Base-by-base conservation (phyloP, 2,329 filamentous ascomycete species). In the Colletotrichum sp. region DNA sequence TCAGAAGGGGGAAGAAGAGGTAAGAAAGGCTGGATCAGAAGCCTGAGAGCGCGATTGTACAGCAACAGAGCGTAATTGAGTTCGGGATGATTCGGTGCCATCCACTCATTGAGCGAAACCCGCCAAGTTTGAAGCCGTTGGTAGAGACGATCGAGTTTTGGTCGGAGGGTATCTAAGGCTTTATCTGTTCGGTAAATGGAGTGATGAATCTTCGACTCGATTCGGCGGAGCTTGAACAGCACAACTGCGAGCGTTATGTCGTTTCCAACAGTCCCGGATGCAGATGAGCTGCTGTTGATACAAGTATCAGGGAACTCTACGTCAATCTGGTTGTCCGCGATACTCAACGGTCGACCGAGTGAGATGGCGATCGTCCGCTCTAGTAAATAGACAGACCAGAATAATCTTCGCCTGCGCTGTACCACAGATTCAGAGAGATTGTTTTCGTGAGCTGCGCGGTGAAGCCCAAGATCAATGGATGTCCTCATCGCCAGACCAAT, bases 21-120 rank as follows among this genome's bases (percentile, higher is more conserved):
- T 2, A 90, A 80, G 71, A 90, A 90, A 3, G 88, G 88, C 68
- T 90, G 88, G 21, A 90, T 84, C 2, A 90, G 81, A 16, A 89
- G 83, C n/a, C 88, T 84, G 2, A 90, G 82, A 8, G 88, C 86
- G 21, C 88, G 85, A 78, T 90, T 85, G 77, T 89, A 90, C 77
- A 89, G 87, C 13, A 90, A 82, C 78, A 88, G 84, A 2, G 87
- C 84, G 70, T 89, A 89, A 76, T 89, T 87, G 8, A 86, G 80
- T 71, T 88, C 86, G 83, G 85, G 34, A 80, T 88, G 88, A 5
- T 88, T 88, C 4, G 86, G 87, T 4, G 89, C 85, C 4, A 90
- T 83, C 52, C 88, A 91, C 5, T 90, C 88, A 24, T 92, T 82
- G 10, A 89, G 88, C 2, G 91, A 92, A 21, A 91, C 90, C 15